phyloP scores from a whole-genome alignment of 306 rosid genomes.

The Acmispon strigosus region DNA sequence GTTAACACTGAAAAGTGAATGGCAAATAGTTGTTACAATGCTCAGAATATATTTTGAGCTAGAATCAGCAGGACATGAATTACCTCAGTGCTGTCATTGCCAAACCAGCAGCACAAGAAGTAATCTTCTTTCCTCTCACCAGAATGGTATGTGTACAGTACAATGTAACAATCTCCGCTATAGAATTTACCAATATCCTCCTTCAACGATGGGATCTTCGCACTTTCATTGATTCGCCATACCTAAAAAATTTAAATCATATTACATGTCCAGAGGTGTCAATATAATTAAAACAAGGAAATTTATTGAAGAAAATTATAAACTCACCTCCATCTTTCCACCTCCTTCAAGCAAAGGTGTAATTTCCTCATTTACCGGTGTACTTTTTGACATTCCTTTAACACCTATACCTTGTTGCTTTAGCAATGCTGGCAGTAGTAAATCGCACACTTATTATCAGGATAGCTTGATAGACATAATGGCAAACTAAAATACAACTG shows the following conservation, averaged over 20 bases:
- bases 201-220: slow-evolving; percentile 57
- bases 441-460: slow-evolving; percentile 18
- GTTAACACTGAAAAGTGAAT: background rate
- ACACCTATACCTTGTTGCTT: slow-evolving; percentile 95
- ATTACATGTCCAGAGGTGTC: background rate
- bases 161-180: slow-evolving; percentile 81
- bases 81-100: slow-evolving; percentile 89
- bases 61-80: slow-evolving; percentile 22
- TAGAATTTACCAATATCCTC: slow-evolving; percentile 90
- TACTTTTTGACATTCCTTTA: slow-evolving; percentile 67
- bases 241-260: slow-evolving; percentile 42
- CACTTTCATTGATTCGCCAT: slow-evolving; percentile 69
- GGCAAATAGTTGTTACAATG: background rate
- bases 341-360: slow-evolving; percentile 94
- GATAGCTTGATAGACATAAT: slow-evolving; percentile 21
- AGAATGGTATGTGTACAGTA: slow-evolving; percentile 75
- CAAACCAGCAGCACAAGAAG: slow-evolving; percentile 91
- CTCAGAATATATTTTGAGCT: slow-evolving; percentile 12
- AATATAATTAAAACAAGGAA: background rate
- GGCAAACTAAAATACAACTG: slow-evolving; percentile 9
- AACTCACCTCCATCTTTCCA: slow-evolving; percentile 86
- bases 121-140: slow-evolving; percentile 97
- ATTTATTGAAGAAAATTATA: slow-evolving; percentile 5
- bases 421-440: slow-evolving; percentile 59
- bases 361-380: slow-evolving; percentile 73